A percentile compares a stretch with the other conserved stretches of the same genome.
These are phyloP conservation scores for Gossypium arboreum DNA, from an alignment of 345 rosid genomes.

Conservation along the genomic window DNA sequence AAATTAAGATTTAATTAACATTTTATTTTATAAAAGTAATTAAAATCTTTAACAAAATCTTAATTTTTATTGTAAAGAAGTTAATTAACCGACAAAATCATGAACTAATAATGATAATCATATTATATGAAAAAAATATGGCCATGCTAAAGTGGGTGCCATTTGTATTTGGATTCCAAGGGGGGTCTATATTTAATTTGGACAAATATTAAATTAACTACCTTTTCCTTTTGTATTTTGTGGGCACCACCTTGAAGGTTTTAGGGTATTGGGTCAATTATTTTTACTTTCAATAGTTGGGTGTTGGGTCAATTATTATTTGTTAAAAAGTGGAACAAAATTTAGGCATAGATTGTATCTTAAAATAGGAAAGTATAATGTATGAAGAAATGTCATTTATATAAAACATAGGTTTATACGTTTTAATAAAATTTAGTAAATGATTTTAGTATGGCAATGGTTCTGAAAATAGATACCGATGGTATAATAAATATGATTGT, in stretches of 20 bases:
- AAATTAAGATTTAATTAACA: fast-evolving
- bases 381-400: neutral
- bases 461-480: no score
- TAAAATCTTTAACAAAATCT: neutral
- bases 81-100: neutral
- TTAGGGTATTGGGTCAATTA: neutral
- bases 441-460: no score
- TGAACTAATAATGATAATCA: neutral
- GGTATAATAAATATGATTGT: no score
- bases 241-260: neutral
- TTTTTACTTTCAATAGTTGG: no score
- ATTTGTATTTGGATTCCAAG: neutral
- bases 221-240: neutral
- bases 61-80: neutral
- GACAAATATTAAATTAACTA: neutral
- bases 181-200: neutral
- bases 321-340: neutral
- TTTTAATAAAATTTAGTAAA: no score
- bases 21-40: no score
- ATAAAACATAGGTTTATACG: no score
- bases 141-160: neutral
- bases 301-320: neutral
- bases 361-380: neutral
- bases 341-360: neutral
- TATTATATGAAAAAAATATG: neutral